These are phyloP conservation scores for Stephania cephalantha DNA, from an alignment of 164 flowering plant species.

Conservation along the genomic window DNA sequence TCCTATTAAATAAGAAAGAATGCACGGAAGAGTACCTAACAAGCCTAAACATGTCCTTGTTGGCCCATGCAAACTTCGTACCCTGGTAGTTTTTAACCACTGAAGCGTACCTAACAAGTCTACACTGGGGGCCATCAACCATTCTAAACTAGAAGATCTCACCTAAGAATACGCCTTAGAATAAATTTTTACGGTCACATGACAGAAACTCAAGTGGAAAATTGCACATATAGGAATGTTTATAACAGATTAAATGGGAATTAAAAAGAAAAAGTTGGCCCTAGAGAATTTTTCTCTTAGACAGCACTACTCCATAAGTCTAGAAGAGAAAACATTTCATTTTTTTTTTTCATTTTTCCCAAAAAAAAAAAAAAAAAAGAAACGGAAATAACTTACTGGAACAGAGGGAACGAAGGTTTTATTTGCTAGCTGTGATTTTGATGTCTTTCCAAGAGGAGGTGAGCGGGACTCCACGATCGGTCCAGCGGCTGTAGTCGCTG, in stretches of 20 bases:
- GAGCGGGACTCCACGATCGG: conserved; percentile 33
- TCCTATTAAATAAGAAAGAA: too few species aligned
- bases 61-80: too few species aligned
- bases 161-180: too few species aligned
- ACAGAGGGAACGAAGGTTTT: conserved; percentile 29
- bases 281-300: neutral
- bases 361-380: neutral
- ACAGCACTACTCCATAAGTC: neutral
- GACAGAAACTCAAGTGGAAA: neutral
- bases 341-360: neutral
- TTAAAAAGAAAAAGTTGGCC: neutral
- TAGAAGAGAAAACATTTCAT: neutral
- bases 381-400: conserved; percentile 38
- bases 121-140: too few species aligned
- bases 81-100: too few species aligned
- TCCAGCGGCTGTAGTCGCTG: conserved; percentile 27
- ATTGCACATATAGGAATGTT: neutral
- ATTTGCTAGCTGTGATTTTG: conserved; percentile 31
- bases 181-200: neutral
- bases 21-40: too few species aligned
- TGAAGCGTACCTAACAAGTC: too few species aligned
- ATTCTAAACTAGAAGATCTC: too few species aligned
- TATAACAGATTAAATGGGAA: neutral
- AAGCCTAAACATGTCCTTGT: too few species aligned
- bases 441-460: conserved; percentile 42